A percentile compares a stretch with the other conserved stretches of the same genome.
Conservation (phyloP, 176 grass and related monocot genomes). For the Cenchrus fungigraminus region DNA sequence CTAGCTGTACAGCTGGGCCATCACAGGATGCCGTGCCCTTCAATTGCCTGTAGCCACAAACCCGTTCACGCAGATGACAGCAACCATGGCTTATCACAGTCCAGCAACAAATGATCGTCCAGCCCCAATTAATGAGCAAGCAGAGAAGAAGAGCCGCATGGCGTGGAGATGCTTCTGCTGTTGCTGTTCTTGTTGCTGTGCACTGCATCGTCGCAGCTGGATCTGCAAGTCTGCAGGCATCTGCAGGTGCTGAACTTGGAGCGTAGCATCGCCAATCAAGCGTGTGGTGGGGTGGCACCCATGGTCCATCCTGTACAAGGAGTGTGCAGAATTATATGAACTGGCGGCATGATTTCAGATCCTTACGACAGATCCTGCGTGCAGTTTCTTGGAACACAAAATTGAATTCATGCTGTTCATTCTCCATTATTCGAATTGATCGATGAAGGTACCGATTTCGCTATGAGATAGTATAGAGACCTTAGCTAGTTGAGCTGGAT, state of each 20-base stretch:
- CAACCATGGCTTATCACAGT: slow-evolving; percentile 21
- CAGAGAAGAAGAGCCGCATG: background rate
- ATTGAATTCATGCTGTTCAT: background rate
- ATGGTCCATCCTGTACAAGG: background rate
- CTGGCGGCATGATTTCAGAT: background rate
- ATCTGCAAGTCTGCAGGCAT: slow-evolving; percentile 1
- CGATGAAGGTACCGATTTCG: background rate
- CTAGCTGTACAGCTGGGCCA: background rate
- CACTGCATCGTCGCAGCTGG: background rate
- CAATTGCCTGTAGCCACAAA: slow-evolving; percentile 1
- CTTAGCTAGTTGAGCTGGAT: background rate
- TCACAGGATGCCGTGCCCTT: background rate
- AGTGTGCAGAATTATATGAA: background rate
- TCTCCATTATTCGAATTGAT: background rate
- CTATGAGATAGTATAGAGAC: background rate
- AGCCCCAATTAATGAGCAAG: slow-evolving; percentile 7
- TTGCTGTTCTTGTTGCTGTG: slow-evolving; percentile 12
- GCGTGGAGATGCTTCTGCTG: slow-evolving; percentile 17
- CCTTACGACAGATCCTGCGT: background rate
- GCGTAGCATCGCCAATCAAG: slow-evolving; percentile 30
- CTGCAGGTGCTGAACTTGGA: background rate
- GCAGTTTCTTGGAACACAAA: background rate
- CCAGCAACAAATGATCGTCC: slow-evolving; percentile 11
- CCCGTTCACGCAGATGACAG: slow-evolving; percentile 5
- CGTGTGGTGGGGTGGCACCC: background rate